A percentile compares a stretch with the other conserved stretches of the same genome.
Evolutionary conservation across 176 grass and related monocot species (phyloP).

Genomic region (Musa itinerans): DNA sequence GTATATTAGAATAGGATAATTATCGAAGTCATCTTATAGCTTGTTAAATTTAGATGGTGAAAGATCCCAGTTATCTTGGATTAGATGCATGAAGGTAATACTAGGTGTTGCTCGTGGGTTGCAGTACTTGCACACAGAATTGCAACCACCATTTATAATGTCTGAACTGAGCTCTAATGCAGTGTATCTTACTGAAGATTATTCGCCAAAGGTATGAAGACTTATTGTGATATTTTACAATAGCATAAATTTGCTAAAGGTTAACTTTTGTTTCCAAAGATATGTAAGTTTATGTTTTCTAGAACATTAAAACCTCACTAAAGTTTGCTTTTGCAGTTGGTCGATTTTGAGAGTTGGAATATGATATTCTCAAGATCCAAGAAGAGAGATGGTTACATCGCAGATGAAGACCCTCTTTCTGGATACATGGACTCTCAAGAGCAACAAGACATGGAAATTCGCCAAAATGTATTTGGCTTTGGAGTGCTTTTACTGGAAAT

Average conservation of each 20-base stretch:
- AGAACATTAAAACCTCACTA: not conserved
- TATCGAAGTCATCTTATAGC: not conserved
- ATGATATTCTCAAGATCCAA: constrained; percentile 51
- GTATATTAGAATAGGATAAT: not conserved
- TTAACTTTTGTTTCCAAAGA: not conserved
- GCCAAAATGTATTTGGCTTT: constrained; percentile 67
- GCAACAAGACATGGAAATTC: constrained; percentile 52
- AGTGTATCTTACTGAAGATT: constrained; percentile 82
- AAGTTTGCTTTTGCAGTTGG: constrained; percentile 40
- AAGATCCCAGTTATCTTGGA: constrained; percentile 70
- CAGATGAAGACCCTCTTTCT: constrained; percentile 35
- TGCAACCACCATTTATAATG: constrained; percentile 62
- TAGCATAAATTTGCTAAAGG: no score
- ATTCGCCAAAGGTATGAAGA: constrained; percentile 57
- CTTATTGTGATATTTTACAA: no score
- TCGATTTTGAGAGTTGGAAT: constrained; percentile 96
- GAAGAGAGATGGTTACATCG: constrained; percentile 32
- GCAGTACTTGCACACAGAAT: constrained; percentile 69
- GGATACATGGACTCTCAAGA: constrained; percentile 31
- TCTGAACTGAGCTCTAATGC: constrained; percentile 67
- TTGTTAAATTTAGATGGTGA: constrained; percentile 55
- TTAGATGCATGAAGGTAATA: constrained; percentile 90
- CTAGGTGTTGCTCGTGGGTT: constrained; percentile 77
- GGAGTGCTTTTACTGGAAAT: constrained; percentile 88
- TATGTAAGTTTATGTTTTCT: not conserved